These are phyloP conservation scores for Berberis vulgaris DNA, from an alignment of 164 flowering plant genomes.

Conservation along the genomic window DNA sequence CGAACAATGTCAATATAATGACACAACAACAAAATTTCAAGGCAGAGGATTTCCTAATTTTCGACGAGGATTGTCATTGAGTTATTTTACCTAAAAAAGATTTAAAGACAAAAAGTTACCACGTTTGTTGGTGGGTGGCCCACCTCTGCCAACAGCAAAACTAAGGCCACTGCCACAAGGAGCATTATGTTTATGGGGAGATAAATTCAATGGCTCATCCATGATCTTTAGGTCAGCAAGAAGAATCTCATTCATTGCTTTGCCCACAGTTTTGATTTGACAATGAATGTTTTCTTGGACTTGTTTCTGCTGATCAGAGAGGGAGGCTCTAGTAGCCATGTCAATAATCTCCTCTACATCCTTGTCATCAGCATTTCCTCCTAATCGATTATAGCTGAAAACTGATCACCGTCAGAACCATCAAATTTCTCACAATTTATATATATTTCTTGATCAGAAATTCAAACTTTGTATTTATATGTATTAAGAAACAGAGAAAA, in stretches of 20 bases:
- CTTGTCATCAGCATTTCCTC: constrained; percentile 64
- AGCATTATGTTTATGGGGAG: constrained; percentile 20
- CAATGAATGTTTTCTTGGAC: constrained; percentile 83
- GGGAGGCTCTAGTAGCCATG: constrained; percentile 60
- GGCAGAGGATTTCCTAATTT: too few relatives aligned
- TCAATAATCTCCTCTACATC: constrained; percentile 86
- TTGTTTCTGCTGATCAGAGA: constrained; percentile 68
- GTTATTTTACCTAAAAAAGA: too few relatives aligned
- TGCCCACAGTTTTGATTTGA: constrained; percentile 55
- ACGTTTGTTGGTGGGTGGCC: constrained; percentile 11
- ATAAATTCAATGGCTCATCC: constrained; percentile 15
- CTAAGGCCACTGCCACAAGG: constrained; percentile 70
- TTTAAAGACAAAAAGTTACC: too few relatives aligned
- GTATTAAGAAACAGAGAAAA: background rate
- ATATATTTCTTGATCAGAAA: too few relatives aligned
- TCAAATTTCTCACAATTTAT: background rate
- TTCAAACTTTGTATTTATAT: background rate
- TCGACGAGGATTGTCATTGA: too few relatives aligned
- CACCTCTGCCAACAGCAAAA: constrained; percentile 59
- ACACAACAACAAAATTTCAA: too few relatives aligned
- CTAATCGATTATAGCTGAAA: constrained; percentile 75
- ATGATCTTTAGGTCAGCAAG: constrained; percentile 29
- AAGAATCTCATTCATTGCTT: constrained; percentile 60
- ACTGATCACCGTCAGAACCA: background rate
- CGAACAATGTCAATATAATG: too few relatives aligned